These are phyloP conservation scores for Neonothopanus nambi DNA, from an alignment of 1,284 basidiomycete species.

Conservation along the genomic window DNA sequence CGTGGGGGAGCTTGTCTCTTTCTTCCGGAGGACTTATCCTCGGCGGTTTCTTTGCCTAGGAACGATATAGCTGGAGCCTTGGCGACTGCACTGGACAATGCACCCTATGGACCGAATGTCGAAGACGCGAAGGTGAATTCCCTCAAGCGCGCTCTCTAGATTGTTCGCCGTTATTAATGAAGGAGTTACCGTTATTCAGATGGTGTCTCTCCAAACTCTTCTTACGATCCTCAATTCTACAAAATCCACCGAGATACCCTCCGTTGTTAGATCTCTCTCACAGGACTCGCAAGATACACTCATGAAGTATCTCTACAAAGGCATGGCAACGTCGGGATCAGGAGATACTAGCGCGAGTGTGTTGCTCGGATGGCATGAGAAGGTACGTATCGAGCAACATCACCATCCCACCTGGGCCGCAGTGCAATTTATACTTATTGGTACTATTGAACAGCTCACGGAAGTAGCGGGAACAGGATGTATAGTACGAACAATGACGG, in stretches of 20 bases:
- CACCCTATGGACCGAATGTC: conserved; percentile 83
- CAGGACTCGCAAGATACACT: conserved; percentile 87
- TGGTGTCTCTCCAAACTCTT: conserved; percentile 79
- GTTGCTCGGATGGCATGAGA: conserved; percentile 93
- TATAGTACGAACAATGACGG: conserved; percentile 97
- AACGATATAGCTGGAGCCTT: conserved; percentile 79
- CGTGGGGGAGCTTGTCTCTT: conserved; percentile 24
- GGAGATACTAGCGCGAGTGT: conserved; percentile 88
- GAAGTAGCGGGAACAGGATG: conserved; percentile 95
- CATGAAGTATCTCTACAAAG: conserved; percentile 99
- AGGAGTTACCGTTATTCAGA: conserved; percentile 43
- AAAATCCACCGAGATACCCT: conserved; percentile 85
- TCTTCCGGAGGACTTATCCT: not conserved
- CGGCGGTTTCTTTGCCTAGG: conserved; percentile 26
- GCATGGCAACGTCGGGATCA: conserved; percentile 83
- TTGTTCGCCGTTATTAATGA: not conserved
- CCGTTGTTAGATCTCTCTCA: conserved; percentile 73
- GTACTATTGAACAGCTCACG: conserved; percentile 68
- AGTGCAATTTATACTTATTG: not conserved
- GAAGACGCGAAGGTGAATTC: conserved; percentile 84
- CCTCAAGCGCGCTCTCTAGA: not conserved
- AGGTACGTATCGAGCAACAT: conserved; percentile 54
- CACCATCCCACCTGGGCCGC: not conserved
- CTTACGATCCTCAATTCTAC: conserved; percentile 95
- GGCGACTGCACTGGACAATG: conserved; percentile 65